Base-by-base conservation (phyloP, 345 rosid genomes). In the Hibiscus mutabilis region DNA sequence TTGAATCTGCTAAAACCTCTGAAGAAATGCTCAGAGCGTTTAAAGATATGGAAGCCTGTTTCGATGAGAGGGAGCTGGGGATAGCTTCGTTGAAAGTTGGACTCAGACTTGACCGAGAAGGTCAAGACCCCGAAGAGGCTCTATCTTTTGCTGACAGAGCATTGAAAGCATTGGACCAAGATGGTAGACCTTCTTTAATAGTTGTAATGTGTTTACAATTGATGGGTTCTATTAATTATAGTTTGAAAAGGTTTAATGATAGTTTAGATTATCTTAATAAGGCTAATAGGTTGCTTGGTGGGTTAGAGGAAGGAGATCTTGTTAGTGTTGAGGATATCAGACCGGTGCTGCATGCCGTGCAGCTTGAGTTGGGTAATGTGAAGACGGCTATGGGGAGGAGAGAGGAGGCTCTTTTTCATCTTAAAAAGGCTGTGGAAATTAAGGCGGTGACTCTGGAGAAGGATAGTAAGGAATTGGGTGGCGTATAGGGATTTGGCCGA, bases 361-460 rank as follows among this genome's bases (percentile, higher is more conserved):
- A 89, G 49, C 91, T 89, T 22, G 96, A 86, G 86, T 83, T 90
- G 68, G 90, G 96, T 0, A 89, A 89, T 75, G 98, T 87, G 47
- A 90, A 95, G 80, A 88, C 92, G 0, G 97, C 97, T 2, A 86
- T 90, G 88, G 99, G 98, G 19, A 86, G 97, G 78, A 71, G 96
- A 70, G 99, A 95, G 75, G 99, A 92, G 80, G 99, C 97, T 56
- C 71, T 95, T 21, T 86, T 72, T 80, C 86, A 90, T 83, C 81
- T 87, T 69, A 84, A 82, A 76, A 88, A 86, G 85, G 84, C 90
- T 82, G 53, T 92, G 73, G 89, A 89, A 86, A 88, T 95, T 40
- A 95, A 92, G 72, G 92, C 83, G 72, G 68, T 84, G 84, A 84
- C 74, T 66, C 79, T 88, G 78, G 98, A 84, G 59, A 78, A 88